phyloP scores from a whole-genome alignment of 352 stramenopile species.

The Phytopythium kandeliae region DNA sequence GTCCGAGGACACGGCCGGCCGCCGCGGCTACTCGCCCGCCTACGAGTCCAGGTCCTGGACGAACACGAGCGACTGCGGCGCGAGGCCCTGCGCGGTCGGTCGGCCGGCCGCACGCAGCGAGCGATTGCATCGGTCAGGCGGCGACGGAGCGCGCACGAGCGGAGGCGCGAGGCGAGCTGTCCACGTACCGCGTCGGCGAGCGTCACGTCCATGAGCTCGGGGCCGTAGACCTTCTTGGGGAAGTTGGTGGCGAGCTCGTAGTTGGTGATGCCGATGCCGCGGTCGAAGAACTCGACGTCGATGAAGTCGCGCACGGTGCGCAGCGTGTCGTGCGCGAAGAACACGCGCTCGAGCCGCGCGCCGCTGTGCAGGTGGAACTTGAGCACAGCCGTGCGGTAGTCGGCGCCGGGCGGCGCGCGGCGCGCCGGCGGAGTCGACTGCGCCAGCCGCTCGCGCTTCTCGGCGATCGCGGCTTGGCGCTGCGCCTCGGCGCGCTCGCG shows the following conservation, averaged over 20 bases:
- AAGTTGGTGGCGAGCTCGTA: slow-evolving; percentile 87
- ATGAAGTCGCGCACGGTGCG: slow-evolving; percentile 76
- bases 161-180: too few species aligned
- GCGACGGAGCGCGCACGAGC: slow-evolving; percentile 4
- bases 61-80: slow-evolving; percentile 70
- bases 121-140: not conserved
- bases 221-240: slow-evolving; percentile 65
- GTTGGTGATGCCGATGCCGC: slow-evolving; percentile 63
- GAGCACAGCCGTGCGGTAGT: slow-evolving; percentile 69
- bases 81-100: slow-evolving; percentile 38
- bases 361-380: slow-evolving; percentile 84
- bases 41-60: slow-evolving; percentile 84
- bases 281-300: slow-evolving; percentile 78
- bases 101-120: not conserved
- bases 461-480: slow-evolving; percentile 35
- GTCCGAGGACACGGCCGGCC: too few species aligned
- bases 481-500: slow-evolving; percentile 21
- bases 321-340: slow-evolving; percentile 76
- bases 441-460: slow-evolving; percentile 44
- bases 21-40: too few species aligned
- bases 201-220: slow-evolving; percentile 51
- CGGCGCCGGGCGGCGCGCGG: slow-evolving; percentile 32
- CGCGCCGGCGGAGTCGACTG: slow-evolving; percentile 36
- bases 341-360: slow-evolving; percentile 66
- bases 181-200: slow-evolving; percentile 69